These are phyloP conservation scores for Phoenix roebelenii DNA, from an alignment of 176 grass and related monocot genomes.

Conservation along the genomic window DNA sequence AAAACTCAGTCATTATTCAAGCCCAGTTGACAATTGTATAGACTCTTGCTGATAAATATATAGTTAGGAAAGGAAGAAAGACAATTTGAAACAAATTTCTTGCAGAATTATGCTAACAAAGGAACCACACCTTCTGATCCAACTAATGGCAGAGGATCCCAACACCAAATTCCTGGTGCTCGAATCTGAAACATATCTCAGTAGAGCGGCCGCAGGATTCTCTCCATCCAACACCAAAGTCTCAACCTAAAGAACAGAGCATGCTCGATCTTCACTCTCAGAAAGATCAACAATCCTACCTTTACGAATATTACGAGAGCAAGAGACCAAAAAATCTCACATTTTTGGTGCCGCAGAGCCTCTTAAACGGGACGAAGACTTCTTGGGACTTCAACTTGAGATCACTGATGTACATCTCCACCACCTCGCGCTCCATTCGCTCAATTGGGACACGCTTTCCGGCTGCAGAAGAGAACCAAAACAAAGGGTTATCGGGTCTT, in stretches of 20 bases:
- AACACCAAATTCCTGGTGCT: constrained; percentile 58
- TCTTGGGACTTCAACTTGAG: constrained; percentile 36
- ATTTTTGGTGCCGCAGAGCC: constrained; percentile 35
- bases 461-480: constrained; percentile 27
- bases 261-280: too few relatives aligned
- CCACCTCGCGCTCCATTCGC: constrained; percentile 39
- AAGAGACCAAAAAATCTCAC: constrained; percentile 24
- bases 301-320: neutral
- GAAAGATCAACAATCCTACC: too few relatives aligned
- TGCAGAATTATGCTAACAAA: too few relatives aligned
- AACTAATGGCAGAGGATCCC: constrained; percentile 24
- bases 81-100: too few relatives aligned
- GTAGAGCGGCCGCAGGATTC: constrained; percentile 46
- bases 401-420: constrained; percentile 67
- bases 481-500: neutral
- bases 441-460: constrained; percentile 60
- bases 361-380: constrained; percentile 48
- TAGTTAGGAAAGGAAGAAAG: too few relatives aligned
- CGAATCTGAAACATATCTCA: constrained; percentile 45
- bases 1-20: too few relatives aligned
- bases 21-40: too few relatives aligned
- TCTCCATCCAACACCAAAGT: constrained; percentile 70
- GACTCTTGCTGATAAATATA: too few relatives aligned
- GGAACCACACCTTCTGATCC: neutral
- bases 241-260: constrained; percentile 46